Evolutionary conservation across 2,329 filamentous ascomycete genomes (phyloP), one percentile per base, ranked within the genome.

Genomic region (Nectriaceae sp.): DNA sequence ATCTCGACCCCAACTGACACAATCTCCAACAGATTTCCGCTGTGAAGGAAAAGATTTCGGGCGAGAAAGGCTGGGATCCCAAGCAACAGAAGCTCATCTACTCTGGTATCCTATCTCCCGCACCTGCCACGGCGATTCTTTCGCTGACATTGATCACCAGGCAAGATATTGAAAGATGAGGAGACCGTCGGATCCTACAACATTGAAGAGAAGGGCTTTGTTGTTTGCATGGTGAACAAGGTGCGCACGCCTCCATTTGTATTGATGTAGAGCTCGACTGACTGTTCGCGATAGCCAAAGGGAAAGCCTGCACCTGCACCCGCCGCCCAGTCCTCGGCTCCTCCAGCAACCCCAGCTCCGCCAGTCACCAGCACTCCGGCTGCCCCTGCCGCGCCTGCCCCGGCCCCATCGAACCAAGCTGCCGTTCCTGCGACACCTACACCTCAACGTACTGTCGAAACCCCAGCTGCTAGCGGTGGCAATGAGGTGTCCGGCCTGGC

Each of bases 151-250:
- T 50, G 20, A 29, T 21, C 11, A 21, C 47, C 62, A 97, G 92
- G 94, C 76, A 99, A 99, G 79, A 97, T 99, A 63, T 78, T 99
- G 58, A 93, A 97, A 74, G 93, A 99, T 87, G 90, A 91, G 54
- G 94, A 97, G 68, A 96, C 92, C 3, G 89, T 99, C 62, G 90
- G 91, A 72, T 92, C 89, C 35, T 97, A 97, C 78, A 96, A 90
- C 75, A 97, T 99, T 56, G 93, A 99, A 74, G 94, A 97, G 82
- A 99, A 97, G 80, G 94, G 94, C 31, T 99, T 97, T 70, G 91
- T 99, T 64, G 94, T 99, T 52, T 99, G 94, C 77, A 96, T 99
- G 85, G 87, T 96, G 63, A 90, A 90, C 69, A 97, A 97, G 89
- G 92, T 96, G 76, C 55, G 71, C 54, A 35, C n/a, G 16, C 16